phyloP scores from a whole-genome alignment of 2,329 filamentous ascomycete species.

The Penicillium italicum region DNA sequence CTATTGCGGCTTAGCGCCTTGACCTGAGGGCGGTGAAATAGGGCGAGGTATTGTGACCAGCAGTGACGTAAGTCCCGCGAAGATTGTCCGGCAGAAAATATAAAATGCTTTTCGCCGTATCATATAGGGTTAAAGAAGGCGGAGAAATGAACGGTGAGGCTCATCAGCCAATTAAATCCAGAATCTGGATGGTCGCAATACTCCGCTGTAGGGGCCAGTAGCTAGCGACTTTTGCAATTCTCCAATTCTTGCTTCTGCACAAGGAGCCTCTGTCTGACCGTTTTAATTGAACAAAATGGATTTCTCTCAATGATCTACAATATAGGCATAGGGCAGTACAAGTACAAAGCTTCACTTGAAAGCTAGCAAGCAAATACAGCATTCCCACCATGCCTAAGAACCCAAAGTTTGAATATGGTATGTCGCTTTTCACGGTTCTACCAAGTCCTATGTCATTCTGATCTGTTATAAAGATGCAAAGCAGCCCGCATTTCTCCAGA shows the following conservation, averaged over 20 bases:
- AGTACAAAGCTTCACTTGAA: constrained; percentile 14
- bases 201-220: background rate
- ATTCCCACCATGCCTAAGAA: constrained; percentile 38
- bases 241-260: background rate
- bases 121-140: background rate
- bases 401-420: constrained; percentile 46
- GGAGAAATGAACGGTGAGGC: background rate
- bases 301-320: background rate
- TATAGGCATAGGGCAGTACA: constrained; percentile 3
- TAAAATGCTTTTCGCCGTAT: too few species aligned
- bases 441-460: background rate
- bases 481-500: constrained; percentile 44
- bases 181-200: background rate
- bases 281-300: constrained; percentile 3
- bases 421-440: background rate
- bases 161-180: background rate
- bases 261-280: background rate
- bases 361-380: constrained; percentile 3
- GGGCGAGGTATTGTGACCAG: background rate
- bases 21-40: constrained; percentile 22
- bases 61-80: background rate
- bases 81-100: background rate
- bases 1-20: constrained; percentile 34
- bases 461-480: constrained; percentile 34
- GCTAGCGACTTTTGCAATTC: background rate